phyloP scores from a whole-genome alignment of 768 basidiomycete species.

The Mrakia frigida region DNA sequence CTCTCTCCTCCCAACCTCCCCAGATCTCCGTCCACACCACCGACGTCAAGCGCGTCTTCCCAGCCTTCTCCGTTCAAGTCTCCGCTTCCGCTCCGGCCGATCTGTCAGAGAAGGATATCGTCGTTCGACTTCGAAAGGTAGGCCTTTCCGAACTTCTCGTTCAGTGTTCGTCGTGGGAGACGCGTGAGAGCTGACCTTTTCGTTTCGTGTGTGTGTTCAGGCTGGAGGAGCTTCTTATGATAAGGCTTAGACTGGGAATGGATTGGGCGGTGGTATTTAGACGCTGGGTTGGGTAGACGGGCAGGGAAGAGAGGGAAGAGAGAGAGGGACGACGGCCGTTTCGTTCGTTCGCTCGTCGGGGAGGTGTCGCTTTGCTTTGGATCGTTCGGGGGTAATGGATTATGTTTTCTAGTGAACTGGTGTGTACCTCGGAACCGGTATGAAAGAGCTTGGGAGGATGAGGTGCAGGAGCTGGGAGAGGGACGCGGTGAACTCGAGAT shows the following conservation, averaged over 20 bases:
- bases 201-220: background rate
- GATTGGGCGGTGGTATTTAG: background rate
- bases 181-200: background rate
- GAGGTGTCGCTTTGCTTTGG: no score
- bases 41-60: slow-evolving; percentile 76
- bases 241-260: background rate
- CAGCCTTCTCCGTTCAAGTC: slow-evolving; percentile 77
- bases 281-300: background rate
- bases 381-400: no score
- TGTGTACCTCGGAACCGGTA: no score
- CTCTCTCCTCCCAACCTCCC: slow-evolving; percentile 50
- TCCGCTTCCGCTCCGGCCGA: slow-evolving; percentile 76
- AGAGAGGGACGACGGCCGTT: no score
- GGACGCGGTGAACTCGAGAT: no score
- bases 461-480: no score
- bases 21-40: slow-evolving; percentile 88
- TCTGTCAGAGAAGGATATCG: slow-evolving; percentile 74
- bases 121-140: slow-evolving; percentile 71
- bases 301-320: no score
- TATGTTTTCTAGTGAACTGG: no score
- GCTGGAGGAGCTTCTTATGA: slow-evolving; percentile 25
- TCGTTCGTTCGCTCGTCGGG: no score
- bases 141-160: background rate
- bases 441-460: no score
- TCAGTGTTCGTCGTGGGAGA: no score